Evolutionary conservation across 805 yeast species (phyloP).

Genomic region (Jamesozyma piceae): DNA sequence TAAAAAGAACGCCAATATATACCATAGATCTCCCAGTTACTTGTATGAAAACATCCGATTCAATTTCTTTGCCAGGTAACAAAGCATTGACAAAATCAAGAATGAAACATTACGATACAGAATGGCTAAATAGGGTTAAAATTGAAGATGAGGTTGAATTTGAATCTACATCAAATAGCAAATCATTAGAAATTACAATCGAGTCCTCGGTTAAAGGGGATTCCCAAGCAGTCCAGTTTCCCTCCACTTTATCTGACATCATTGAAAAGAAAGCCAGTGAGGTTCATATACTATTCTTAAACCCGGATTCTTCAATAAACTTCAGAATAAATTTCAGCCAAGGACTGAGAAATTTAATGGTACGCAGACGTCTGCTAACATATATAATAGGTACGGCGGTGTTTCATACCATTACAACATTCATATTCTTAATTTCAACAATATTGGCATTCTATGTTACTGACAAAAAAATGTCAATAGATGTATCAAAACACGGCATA

Average conservation of each 20-base stretch:
- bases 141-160: conserved; percentile 12
- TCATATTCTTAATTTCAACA: conserved; percentile 14
- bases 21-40: neutral
- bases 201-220: too few relatives aligned
- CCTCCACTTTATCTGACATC: neutral
- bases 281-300: conserved; percentile 1
- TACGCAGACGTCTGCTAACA: conserved; percentile 17
- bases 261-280: neutral
- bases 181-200: neutral
- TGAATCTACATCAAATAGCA: neutral
- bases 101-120: conserved; percentile 7
- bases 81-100: conserved; percentile 1
- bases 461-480: neutral
- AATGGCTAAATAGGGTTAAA: conserved; percentile 19
- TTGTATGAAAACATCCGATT: conserved; percentile 3
- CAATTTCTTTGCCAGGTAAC: conserved; percentile 1
- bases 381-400: conserved; percentile 18
- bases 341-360: conserved; percentile 26
- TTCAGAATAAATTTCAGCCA: conserved; percentile 22
- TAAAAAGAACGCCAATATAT: neutral
- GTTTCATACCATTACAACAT: conserved; percentile 12
- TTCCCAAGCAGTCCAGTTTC: neutral
- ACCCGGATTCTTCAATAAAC: conserved; percentile 15
- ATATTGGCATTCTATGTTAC: conserved; percentile 10
- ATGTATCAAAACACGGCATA: neutral